Percentiles rank a stretch among this genome's conserved stretches.
Evolutionary conservation across 2,329 filamentous ascomycete genomes (phyloP).

Genomic region (Diaporthe vaccinii): DNA sequence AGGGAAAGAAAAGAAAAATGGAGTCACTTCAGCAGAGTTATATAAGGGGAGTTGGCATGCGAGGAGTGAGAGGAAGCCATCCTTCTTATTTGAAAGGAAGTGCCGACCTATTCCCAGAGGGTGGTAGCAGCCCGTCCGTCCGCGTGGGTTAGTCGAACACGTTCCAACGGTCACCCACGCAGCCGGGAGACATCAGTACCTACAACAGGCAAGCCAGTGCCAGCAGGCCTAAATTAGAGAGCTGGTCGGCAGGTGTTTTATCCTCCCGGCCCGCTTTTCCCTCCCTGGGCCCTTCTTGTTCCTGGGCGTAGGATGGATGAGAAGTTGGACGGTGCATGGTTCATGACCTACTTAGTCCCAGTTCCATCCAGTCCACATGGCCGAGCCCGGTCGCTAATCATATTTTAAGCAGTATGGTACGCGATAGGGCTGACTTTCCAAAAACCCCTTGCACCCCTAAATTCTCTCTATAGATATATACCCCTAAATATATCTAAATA

Average conservation of each 20-base stretch:
- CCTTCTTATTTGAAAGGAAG: slow-evolving; percentile 20
- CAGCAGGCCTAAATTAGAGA: slow-evolving; percentile 12
- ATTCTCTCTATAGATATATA: too few species aligned
- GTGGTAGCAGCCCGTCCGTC: slow-evolving; percentile 24
- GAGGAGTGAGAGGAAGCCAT: slow-evolving; percentile 14
- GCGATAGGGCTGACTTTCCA: too few species aligned
- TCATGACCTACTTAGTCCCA: background rate
- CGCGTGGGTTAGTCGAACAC: slow-evolving; percentile 10
- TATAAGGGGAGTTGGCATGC: background rate
- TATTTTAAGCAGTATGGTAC: background rate
- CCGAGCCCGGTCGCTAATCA: background rate
- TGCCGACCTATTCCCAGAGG: slow-evolving; percentile 25
- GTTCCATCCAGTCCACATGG: background rate
- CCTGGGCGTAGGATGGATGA: slow-evolving; percentile 8
- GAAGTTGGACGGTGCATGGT: background rate
- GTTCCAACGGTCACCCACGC: slow-evolving; percentile 23
- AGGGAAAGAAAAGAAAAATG: background rate
- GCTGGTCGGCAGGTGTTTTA: slow-evolving; percentile 18
- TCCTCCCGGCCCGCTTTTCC: slow-evolving; percentile 22
- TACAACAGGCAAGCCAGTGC: background rate
- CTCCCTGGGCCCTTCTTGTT: background rate
- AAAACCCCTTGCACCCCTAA: too few species aligned
- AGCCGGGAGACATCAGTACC: slow-evolving; percentile 13
- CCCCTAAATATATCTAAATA: too few species aligned
- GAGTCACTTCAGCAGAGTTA: background rate